phyloP scores from a whole-genome alignment of 441 rosid species.

The Flueggea neowawraea region DNA sequence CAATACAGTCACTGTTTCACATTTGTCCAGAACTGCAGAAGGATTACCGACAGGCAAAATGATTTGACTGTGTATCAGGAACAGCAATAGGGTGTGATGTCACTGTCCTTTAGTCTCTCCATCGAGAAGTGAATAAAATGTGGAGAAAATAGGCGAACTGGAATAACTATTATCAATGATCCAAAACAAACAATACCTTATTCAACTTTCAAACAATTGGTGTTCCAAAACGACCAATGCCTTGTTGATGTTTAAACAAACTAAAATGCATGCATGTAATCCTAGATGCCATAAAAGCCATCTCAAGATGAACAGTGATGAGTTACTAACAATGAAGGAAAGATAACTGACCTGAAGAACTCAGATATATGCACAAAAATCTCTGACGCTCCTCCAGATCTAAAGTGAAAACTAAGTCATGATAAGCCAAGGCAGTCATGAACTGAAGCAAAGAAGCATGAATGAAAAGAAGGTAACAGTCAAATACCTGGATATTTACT shows the following conservation, averaged over 20 bases:
- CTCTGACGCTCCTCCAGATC: constrained; percentile 70
- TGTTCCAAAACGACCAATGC: not conserved
- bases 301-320: not conserved
- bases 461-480: constrained; percentile 5
- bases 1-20: too few relatives aligned
- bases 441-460: not conserved
- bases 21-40: too few relatives aligned
- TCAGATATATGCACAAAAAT: constrained; percentile 57
- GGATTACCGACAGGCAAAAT: not conserved
- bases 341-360: constrained; percentile 47
- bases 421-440: not conserved
- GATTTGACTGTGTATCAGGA: too few relatives aligned
- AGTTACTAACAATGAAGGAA: not conserved
- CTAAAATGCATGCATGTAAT: not conserved
- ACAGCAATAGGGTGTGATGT: too few relatives aligned
- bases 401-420: constrained; percentile 18
- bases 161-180: not conserved
- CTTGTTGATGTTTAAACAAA: not conserved
- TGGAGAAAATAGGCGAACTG: not conserved
- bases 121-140: not conserved
- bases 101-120: too few relatives aligned
- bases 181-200: not conserved
- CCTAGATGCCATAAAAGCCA: not conserved
- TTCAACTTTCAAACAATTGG: too few relatives aligned
- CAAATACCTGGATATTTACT: constrained; percentile 74